Percentiles rank a stretch among this genome's conserved stretches.
Evolutionary conservation across 2,329 filamentous ascomycete genomes (phyloP).

Genomic region (Xylariaceae sp.): DNA sequence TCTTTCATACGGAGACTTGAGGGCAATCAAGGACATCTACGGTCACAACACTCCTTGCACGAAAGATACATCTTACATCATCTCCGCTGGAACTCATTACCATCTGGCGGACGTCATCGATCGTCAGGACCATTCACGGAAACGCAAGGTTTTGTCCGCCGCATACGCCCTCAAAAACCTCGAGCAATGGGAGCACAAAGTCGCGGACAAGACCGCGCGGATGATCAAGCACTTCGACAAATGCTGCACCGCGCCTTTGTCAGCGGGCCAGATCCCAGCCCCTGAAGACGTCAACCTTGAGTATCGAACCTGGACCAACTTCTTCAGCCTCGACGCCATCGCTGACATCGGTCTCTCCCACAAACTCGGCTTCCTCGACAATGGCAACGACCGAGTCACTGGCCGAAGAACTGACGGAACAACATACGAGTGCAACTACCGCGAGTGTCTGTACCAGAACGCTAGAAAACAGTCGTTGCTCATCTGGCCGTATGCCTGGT

Average conservation of each 20-base stretch:
- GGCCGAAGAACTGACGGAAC: no score
- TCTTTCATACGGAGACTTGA: no score
- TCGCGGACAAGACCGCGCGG: constrained; percentile 49
- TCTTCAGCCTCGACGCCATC: constrained; percentile 60
- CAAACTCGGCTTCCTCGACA: constrained; percentile 54
- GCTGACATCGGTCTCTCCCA: constrained; percentile 58
- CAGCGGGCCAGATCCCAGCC: neutral
- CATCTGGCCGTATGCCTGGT: no score
- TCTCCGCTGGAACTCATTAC: no score
- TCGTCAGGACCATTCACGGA: constrained; percentile 48
- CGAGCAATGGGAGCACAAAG: constrained; percentile 57
- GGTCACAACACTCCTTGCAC: no score
- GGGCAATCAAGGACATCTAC: no score
- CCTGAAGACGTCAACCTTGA: constrained; percentile 50
- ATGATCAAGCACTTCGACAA: constrained; percentile 19
- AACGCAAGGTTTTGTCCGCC: constrained; percentile 52
- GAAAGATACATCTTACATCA: no score
- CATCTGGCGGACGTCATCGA: no score
- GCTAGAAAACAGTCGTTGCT: no score
- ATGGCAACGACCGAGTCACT: constrained; percentile 37
- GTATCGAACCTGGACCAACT: constrained; percentile 55
- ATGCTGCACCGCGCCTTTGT: constrained; percentile 16
- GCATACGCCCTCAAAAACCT: constrained; percentile 58
- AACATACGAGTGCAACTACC: no score
- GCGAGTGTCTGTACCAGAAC: no score